A percentile compares a stretch with the other conserved stretches of the same genome.
phyloP scores from a whole-genome alignment of 176 grass and related monocot genomes.

The Poa pratensis region DNA sequence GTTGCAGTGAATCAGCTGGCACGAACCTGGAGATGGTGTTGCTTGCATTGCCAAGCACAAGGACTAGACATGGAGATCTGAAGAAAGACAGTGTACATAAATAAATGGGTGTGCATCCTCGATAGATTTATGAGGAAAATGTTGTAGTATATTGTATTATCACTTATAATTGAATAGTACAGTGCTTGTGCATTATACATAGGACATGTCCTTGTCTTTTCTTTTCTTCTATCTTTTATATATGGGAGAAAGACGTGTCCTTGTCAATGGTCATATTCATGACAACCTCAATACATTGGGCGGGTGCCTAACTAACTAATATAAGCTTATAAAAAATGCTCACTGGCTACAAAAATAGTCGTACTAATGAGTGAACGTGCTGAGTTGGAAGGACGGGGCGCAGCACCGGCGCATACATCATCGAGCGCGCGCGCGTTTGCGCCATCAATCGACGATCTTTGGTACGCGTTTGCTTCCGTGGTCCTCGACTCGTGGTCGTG shows the following conservation, averaged over 20 bases:
- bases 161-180: slow-evolving; percentile 1
- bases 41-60: neutral
- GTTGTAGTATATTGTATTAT: neutral
- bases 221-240: neutral
- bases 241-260: neutral
- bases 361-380: neutral
- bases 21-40: neutral
- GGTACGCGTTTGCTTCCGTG: neutral
- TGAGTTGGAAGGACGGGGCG: neutral
- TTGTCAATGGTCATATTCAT: slow-evolving; percentile 31
- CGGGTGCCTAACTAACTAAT: neutral
- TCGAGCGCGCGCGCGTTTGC: too few relatives aligned
- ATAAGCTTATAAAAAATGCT: neutral
- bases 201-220: neutral
- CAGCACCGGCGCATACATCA: neutral
- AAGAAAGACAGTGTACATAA: neutral
- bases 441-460: neutral
- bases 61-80: neutral
- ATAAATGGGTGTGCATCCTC: neutral
- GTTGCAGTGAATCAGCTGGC: neutral
- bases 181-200: slow-evolving; percentile 8
- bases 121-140: neutral
- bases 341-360: neutral
- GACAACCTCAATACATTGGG: slow-evolving; percentile 14
- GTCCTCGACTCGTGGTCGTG: neutral